Base-by-base conservation (phyloP, 75 land plant genomes). In the Picea glauca region DNA sequence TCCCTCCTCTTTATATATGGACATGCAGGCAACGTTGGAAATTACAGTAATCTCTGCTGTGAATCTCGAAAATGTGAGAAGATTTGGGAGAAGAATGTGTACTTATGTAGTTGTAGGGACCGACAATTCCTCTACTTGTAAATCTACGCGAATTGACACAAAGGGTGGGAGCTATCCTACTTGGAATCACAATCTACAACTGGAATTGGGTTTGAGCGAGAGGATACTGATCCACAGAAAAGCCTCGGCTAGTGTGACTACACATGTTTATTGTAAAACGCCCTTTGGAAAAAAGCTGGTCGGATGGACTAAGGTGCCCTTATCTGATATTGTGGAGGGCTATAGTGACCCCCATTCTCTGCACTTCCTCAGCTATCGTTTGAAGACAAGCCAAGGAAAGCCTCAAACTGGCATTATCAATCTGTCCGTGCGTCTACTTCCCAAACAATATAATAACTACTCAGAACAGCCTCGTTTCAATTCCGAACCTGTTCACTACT, bases 301-400 rank as follows among this genome's bases (percentile, higher is more conserved):
- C 4, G 68, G 68, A 13, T 30, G 38, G 32, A 30, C 13, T 13
- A 65, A 31, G 33, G 33, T 65, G 3, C 68, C 68, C 15, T 32
- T 65, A 17, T 65, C 68, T 5, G 68, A 65, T 33, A 65, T 65
- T 31, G 33, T 30, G 13, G 1, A 3, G 33, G 68, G 33, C 15
- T 30, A 32, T 1, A 15, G 68, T 3, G 15, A 1, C 0, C 13
- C 15, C 65, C 23, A 12, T n/a, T 23, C 31, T 65, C 2, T 65
- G 30, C 68, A 65, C 32, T 65, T 23, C 68, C 68, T 65, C 14
- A 30, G 68, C 68, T 65, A 65, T 65, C 68, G 68, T 23, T 65
- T 65, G 68, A 65, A 14, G 68, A 65, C 68, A 13, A 13, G 30
- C 1, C 3, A 65, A 30, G 68, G 65, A 30, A 65, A 32, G 17